Base-by-base conservation (phyloP, 352 stramenopile genomes). In the Aphanomyces invadans region DNA sequence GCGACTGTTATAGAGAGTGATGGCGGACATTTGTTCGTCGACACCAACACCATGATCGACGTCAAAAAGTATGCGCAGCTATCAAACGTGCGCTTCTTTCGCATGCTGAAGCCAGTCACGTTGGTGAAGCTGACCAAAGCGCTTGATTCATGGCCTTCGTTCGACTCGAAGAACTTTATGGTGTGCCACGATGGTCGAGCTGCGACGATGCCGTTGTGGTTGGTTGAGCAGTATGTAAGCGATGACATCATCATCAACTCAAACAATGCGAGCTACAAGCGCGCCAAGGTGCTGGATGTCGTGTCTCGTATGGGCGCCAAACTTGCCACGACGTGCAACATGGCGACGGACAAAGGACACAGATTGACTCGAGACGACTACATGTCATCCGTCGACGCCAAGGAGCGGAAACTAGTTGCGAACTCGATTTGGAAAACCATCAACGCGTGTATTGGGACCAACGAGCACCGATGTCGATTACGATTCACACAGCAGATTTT, bases 401-500 rank as follows among this genome's bases (percentile, higher is more conserved):
- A 38, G 4, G 60, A 67, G 46, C 45, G 39, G 19, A 57, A 12
- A 19, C 28, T 48, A 2, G 32, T 67, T 11, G 38, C 60, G 11
- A 42, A 17, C 5, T 39, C 46, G 10, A n/a, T 67, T 23, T 57
- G 39, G 42, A 46, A 25, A 45, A 67, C 46, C 11, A 19, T 67
- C 15, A 10, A 67, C 15, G 21, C 39, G 1, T 28, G 7, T 36
- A n/a, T n/a, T 4, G 23, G 28, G 7, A n/a, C 10, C 2, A 17
- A 7, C 2, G 3, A 25, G 17, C 2, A 28, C 9, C 12, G 45
- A n/a, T 44, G 60, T n/a, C n/a, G n/a, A n/a, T 31, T 60, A 19
- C 42, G 26, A 31, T 42, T 67, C 25, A 28, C 54, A 7, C 60
- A 67, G 29, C 60, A 67, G 44, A 67, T 67, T 21, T 67, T 23